Conservation (phyloP, 164 flowering plant species). For the Sextonia rubra region DNA sequence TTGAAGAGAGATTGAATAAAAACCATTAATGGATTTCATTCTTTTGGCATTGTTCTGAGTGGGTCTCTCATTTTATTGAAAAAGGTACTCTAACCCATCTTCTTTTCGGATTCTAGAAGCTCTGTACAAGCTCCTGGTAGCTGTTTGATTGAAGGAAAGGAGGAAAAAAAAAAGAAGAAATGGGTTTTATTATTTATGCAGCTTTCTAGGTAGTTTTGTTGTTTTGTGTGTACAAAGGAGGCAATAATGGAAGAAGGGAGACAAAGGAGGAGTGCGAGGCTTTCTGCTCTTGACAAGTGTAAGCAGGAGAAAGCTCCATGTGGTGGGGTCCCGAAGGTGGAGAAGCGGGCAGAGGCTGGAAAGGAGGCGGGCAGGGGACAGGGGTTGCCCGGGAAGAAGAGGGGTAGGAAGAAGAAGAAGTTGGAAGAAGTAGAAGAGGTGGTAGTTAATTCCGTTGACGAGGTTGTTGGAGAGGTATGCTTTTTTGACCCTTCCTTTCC, state of each 20-base stretch:
- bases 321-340: constrained; percentile 3
- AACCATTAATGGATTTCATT: constrained; percentile 2
- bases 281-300: constrained; percentile 24
- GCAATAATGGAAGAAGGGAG: constrained; percentile 23
- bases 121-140: neutral
- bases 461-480: constrained; percentile 7
- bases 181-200: constrained; percentile 2
- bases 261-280: constrained; percentile 34
- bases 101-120: neutral
- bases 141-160: neutral
- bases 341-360: neutral
- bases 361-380: constrained; percentile 4
- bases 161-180: neutral
- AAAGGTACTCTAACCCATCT: neutral
- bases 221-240: constrained; percentile 10
- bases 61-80: constrained; percentile 2
- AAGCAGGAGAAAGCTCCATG: neutral
- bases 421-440: constrained; percentile 17
- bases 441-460: constrained; percentile 14
- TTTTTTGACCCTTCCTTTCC: neutral
- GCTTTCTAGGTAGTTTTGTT: neutral
- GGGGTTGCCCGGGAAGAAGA: constrained; percentile 5
- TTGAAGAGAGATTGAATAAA: neutral
- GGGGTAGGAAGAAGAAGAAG: constrained; percentile 19
- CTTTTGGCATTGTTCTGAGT: neutral